Conservation (phyloP, 305 asterid species). For the Rubia balearica region DNA sequence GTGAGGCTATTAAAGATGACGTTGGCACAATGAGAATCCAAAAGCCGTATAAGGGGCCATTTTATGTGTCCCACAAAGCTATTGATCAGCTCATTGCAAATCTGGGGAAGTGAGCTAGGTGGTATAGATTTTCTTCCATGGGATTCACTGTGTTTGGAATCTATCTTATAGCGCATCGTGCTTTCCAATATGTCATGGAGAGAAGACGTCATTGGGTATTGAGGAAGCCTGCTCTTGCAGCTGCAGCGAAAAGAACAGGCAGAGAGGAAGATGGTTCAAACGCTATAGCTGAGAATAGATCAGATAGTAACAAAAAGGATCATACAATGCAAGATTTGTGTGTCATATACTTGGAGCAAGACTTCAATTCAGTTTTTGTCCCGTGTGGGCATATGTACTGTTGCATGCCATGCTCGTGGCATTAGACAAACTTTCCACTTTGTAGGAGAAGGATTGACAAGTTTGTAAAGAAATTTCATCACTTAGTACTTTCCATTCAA, state of each 20-base stretch:
- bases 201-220: slow-evolving; percentile 84
- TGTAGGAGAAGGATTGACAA: slow-evolving; percentile 81
- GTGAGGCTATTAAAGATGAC: too few relatives aligned
- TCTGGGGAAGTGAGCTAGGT: slow-evolving; percentile 98
- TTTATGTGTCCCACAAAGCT: slow-evolving; percentile 80
- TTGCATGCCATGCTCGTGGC: slow-evolving; percentile 78
- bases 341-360: slow-evolving; percentile 95
- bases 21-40: slow-evolving; percentile 82
- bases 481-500: slow-evolving; percentile 31
- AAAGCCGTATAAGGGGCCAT: slow-evolving; percentile 92
- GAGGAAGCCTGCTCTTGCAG: slow-evolving; percentile 81
- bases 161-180: slow-evolving; percentile 73
- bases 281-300: slow-evolving; percentile 46
- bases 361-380: slow-evolving; percentile 88
- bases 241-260: slow-evolving; percentile 80
- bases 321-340: slow-evolving; percentile 73
- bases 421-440: slow-evolving; percentile 86
- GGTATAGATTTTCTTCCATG: slow-evolving; percentile 83
- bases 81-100: slow-evolving; percentile 92
- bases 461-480: slow-evolving; percentile 82
- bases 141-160: slow-evolving; percentile 74
- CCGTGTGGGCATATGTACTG: slow-evolving; percentile 99
- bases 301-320: slow-evolving; percentile 46
- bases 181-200: slow-evolving; percentile 65
- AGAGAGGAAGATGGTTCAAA: slow-evolving; percentile 61